These are phyloP conservation scores for Lolium perenne DNA, from an alignment of 176 grass and related monocot species.

Conservation along the genomic window DNA sequence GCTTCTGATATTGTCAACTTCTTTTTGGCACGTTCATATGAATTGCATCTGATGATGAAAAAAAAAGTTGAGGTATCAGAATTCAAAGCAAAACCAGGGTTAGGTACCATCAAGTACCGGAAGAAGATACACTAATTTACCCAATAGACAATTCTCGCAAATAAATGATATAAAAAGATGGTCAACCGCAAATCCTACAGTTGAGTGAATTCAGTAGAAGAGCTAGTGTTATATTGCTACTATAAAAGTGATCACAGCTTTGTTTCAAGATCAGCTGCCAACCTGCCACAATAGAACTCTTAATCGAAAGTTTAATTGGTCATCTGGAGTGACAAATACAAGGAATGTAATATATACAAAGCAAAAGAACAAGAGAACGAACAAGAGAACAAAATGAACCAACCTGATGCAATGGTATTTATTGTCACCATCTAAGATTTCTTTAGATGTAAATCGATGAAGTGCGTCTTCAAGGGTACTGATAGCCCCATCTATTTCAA, in stretches of 20 bases:
- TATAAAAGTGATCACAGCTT: slow-evolving; percentile 14
- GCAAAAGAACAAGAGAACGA: slow-evolving; percentile 7
- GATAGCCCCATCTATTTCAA: slow-evolving; percentile 88
- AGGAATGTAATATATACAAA: background rate
- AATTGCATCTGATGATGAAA: slow-evolving; percentile 71
- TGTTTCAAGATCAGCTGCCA: slow-evolving; percentile 27
- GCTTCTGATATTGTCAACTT: slow-evolving; percentile 86
- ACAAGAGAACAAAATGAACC: slow-evolving; percentile 24
- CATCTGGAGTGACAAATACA: background rate
- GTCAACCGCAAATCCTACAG: slow-evolving; percentile 29
- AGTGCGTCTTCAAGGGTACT: slow-evolving; percentile 85
- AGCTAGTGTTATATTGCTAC: slow-evolving; percentile 12
- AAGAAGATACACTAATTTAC: slow-evolving; percentile 25
- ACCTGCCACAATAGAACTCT: slow-evolving; percentile 18
- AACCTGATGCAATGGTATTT: slow-evolving; percentile 89
- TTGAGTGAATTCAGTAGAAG: slow-evolving; percentile 16
- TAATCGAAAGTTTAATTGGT: background rate
- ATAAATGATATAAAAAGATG: slow-evolving; percentile 11
- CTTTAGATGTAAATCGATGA: slow-evolving; percentile 77
- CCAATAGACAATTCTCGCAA: background rate
- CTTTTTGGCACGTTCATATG: slow-evolving; percentile 79
- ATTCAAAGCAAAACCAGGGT: slow-evolving; percentile 27
- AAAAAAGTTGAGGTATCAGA: slow-evolving; percentile 25
- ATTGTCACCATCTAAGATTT: slow-evolving; percentile 89
- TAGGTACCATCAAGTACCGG: background rate